Evolutionary conservation across 164 flowering plant species (phyloP).

Genomic region (Macadamia tetraphylla): DNA sequence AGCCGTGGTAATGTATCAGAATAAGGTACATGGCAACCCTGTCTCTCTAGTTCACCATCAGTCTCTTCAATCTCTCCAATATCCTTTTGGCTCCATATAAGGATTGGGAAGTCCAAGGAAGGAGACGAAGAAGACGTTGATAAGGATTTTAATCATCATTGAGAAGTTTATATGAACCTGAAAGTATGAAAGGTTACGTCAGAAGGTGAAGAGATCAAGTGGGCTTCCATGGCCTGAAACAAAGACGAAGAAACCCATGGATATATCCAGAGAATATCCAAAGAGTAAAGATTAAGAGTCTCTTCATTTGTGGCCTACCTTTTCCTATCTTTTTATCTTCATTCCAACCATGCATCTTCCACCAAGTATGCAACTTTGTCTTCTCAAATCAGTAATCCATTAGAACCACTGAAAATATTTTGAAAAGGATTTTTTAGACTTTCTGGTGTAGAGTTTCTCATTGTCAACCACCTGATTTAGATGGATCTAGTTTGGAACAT

Average conservation of each 20-base stretch:
- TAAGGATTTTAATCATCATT: conserved; percentile 1
- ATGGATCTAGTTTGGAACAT: no score
- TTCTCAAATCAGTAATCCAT: not conserved
- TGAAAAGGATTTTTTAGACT: not conserved
- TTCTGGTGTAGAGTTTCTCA: not conserved
- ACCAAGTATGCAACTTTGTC: conserved; percentile 8
- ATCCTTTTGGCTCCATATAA: not conserved
- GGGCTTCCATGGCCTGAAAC: conserved; percentile 4
- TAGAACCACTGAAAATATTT: not conserved
- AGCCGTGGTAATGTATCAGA: no score
- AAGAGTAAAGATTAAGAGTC: not conserved
- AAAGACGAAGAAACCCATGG: conserved; percentile 5
- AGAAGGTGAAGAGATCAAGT: conserved; percentile 10
- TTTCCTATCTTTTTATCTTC: conserved; percentile 6
- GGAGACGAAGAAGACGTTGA: not conserved
- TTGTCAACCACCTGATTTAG: no score
- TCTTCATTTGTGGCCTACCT: conserved; percentile 10
- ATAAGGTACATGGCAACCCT: no score
- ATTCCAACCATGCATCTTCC: not conserved
- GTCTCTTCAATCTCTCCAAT: not conserved
- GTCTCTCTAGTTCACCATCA: not conserved
- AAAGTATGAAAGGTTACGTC: conserved; percentile 28
- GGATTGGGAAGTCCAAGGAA: not conserved
- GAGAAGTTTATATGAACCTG: conserved; percentile 17
- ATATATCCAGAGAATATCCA: conserved; percentile 15